Base-by-base conservation (phyloP, 805 yeast genomes). In the Hyphopichia homilentoma region DNA sequence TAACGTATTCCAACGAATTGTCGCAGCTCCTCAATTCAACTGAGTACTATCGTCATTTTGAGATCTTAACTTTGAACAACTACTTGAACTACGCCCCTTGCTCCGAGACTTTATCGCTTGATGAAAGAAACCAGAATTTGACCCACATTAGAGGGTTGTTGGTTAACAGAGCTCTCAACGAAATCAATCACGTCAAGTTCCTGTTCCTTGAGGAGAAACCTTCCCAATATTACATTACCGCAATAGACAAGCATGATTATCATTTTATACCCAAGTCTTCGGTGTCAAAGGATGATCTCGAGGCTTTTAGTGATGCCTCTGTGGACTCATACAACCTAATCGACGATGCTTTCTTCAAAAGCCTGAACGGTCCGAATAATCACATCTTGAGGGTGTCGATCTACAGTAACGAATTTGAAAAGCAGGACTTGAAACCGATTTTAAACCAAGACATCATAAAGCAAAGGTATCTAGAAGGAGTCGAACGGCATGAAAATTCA, bases 331-430 rank as follows among this genome's bases (percentile, higher is more conserved):
- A 19, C 11, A 27, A 32, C 8, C 26, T 55, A 6, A 29, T 59
- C 2, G 71, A 65, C 35, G 68, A 64, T 30, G 65, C 61, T 11
- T 61, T 45, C 31, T 64, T 44, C 39, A 49, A 44, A 23, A 47
- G 61, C 17, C 38, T 43, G 12, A 57, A 53, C 34, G 43, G 50
- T 18, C 27, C 52, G 16, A 31, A 35, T 21, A 44, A 43, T 40
- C 65, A 59, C 29, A 44, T 60, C 7, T 34, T 83, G 12, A 54
- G 82, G 37, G 68, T 80, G 11, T 75, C 77, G 41, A 57, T 82
- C 0, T 73, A 67, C 28, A 54, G 59, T 11, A 70, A 75, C 1
- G 79, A 77, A 39, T 71, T 86, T 39, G 40, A 62, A 4, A 40
- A 43, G 1, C 67, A 62, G 1, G 82, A 81, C 30, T 54, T 74